Base-by-base conservation (phyloP, 441 rosid species). In the Arabidopsis lyrata region DNA sequence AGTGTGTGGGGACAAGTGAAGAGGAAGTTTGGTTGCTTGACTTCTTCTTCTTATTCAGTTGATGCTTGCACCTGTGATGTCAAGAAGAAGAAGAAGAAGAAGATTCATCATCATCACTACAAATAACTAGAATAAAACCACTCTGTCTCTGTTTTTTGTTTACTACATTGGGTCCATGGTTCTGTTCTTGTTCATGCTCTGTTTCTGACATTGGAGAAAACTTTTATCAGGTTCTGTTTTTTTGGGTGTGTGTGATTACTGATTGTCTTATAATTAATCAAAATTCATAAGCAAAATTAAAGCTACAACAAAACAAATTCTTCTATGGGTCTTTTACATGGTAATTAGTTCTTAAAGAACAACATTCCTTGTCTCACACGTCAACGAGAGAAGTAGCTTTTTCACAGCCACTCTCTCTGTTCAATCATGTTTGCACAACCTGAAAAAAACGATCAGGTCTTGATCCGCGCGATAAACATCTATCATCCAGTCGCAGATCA, bases 21-120 rank as follows among this genome's bases (percentile, higher is more conserved):
- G 84, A 95, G 97, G 75, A 95, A 90, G 67, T 82, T 92, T 20
- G 95, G 98, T 39, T 95, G 99, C 88, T 55, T 67, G 61, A 79
- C 60, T 59, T 32, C 68, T 12, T 15, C 71, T 35, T 68, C 73
- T 53, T 41, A 66, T 59, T 82, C 81, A 75, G 67, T 73, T 24
- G 65, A 73, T 66, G 84, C 88, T 47, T 85, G 79, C 34, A 76
- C 81, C 68, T 83, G 81, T 79, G 90, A 84, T 27, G 85, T 73
- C 69, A 85, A 85, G 84, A 90, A 79, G 81, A 90, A 85, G 86
- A 84, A 52, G 65, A 72, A 67, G 82, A 84, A 76, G 88, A 79
- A n/a, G n/a, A n/a, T n/a, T n/a, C n/a, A 72, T 85, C 86, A 29
- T 79, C 83, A 72, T 77, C 42, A 13, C 48, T 38, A 70, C 62